Base-by-base conservation (phyloP, 192 early-diverging fungal genomes). In the Dissophora ornata region DNA sequence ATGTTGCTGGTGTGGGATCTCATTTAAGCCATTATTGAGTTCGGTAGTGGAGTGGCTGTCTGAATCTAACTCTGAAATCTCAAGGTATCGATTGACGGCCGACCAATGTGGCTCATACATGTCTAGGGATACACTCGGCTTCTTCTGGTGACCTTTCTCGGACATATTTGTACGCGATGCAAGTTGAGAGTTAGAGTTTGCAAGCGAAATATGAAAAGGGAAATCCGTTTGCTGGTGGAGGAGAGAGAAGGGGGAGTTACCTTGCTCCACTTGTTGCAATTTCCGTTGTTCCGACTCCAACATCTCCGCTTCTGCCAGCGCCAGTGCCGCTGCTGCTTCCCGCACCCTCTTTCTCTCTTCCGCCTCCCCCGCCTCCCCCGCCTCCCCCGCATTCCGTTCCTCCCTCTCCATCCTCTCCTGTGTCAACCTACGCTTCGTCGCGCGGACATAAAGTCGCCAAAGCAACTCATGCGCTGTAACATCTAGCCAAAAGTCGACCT, bases 401-500 rank as follows among this genome's bases (percentile, higher is more conserved):
- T 60, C 50, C 22, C 38, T 26, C 46, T 66, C 71, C 5, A 19
- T 40, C 29, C 34, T 10, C 33, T 61, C 71, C 4, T 48, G 55
- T 25, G 71, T 63, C 19, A 33, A 6, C 6, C 63, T 25, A 5
- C 63, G 46, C 42, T 67, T 66, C 6, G 62, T 67, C 30, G 71
- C 71, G 0, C 71, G 48, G 0, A 83, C 73, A 71, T 84, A 90
- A 1, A 82, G 66, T 29, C 81, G 67, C 83, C 90, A 90, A 29
- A 92, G 79, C n/a, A 83, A 74, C 66, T 93, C 92, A 67, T 90
- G 91, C 54, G 88, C 88, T 4, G 85, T 83, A 28, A 93, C 83
- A 65, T 92, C 89, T 25, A 93, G 70, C 79, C 89, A 93, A 64
- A 93, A 93, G 59, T 93, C 91, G 10, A 93, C 83, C 58, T 90